Percentiles rank a stretch among this genome's conserved stretches.
phyloP scores from a whole-genome alignment of 2,329 filamentous ascomycete species.

The Ceratocystis destructans region DNA sequence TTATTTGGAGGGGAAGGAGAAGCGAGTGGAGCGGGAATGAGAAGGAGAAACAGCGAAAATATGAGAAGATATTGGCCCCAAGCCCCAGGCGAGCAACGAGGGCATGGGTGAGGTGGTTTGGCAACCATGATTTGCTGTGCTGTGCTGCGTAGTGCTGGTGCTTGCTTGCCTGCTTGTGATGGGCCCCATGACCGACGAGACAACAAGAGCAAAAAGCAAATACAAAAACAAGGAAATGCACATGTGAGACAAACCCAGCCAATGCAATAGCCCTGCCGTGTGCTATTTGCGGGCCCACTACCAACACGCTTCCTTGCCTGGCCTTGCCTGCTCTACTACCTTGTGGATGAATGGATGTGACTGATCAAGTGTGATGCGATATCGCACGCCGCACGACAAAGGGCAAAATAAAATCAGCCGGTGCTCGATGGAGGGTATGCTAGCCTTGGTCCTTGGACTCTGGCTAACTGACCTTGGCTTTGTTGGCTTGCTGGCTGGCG shows the following conservation, averaged over 20 bases:
- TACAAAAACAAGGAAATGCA: not conserved
- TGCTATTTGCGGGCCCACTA: too few relatives aligned
- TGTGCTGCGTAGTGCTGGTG: too few relatives aligned
- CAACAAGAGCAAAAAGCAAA: not conserved
- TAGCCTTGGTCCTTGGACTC: not conserved
- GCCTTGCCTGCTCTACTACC: not conserved
- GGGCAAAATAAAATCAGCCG: not conserved
- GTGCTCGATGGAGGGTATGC: not conserved
- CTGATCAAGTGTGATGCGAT: not conserved
- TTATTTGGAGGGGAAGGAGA: too few relatives aligned
- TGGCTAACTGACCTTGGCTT: not conserved
- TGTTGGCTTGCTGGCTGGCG: not conserved
- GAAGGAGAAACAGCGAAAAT: too few relatives aligned
- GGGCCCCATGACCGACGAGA: not conserved
- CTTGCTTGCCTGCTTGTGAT: not conserved
- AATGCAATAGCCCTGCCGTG: not conserved
- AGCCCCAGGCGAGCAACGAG: too few relatives aligned
- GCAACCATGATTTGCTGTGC: too few relatives aligned
- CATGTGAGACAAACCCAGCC: not conserved
- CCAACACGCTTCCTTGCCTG: too few relatives aligned
- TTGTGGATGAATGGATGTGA: not conserved
- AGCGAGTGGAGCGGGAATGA: too few relatives aligned
- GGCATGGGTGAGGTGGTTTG: too few relatives aligned
- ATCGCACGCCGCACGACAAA: not conserved
- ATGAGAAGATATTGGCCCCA: too few relatives aligned